phyloP scores from a whole-genome alignment of 352 stramenopile species.

The Phytophthora megakarya region DNA sequence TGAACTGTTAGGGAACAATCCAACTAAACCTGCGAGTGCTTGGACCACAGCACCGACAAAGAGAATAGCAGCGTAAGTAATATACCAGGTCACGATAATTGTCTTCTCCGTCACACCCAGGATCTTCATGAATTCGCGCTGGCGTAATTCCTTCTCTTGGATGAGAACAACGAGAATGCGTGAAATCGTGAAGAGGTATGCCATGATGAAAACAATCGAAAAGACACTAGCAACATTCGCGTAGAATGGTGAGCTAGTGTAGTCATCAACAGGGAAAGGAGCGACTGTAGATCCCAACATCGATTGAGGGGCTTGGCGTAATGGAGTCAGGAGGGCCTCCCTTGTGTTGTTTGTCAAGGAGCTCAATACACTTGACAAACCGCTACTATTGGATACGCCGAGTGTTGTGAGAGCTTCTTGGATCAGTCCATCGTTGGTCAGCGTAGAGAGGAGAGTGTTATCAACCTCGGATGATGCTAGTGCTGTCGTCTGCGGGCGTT shows the following conservation, averaged over 20 bases:
- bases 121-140: conserved; percentile 90
- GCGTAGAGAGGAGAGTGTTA: conserved; percentile 28
- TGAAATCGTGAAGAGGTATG: conserved; percentile 89
- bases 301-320: conserved; percentile 51
- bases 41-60: conserved; percentile 66
- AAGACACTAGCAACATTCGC: conserved; percentile 54
- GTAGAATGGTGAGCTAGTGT: conserved; percentile 61
- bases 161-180: conserved; percentile 85
- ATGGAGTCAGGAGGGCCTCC: conserved; percentile 27
- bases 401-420: conserved; percentile 29
- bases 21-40: conserved; percentile 37
- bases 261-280: conserved; percentile 48
- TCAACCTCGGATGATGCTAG: conserved; percentile 27
- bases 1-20: conserved; percentile 51
- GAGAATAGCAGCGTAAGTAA: conserved; percentile 89
- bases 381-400: not conserved
- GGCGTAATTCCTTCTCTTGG: conserved; percentile 86
- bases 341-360: conserved; percentile 22
- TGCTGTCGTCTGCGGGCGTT: conserved; percentile 40
- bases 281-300: conserved; percentile 34
- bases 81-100: conserved; percentile 75
- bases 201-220: conserved; percentile 88
- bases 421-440: conserved; percentile 44
- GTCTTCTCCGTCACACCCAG: conserved; percentile 86
- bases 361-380: conserved; percentile 15